Base-by-base conservation (phyloP, 768 basidiomycete genomes). In the Psilocybe sp. region DNA sequence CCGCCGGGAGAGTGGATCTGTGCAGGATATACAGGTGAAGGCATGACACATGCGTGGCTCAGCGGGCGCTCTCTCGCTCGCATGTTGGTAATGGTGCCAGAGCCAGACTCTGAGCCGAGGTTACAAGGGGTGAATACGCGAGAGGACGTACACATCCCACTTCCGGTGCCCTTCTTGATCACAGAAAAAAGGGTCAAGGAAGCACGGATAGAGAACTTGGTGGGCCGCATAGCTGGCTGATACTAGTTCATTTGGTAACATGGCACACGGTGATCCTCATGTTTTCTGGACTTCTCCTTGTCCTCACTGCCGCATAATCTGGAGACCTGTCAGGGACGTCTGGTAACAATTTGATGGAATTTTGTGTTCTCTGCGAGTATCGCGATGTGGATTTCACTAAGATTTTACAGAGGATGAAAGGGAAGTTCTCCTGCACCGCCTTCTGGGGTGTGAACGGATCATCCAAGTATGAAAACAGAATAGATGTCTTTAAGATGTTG, bases 11-110 rank as follows among this genome's bases (percentile, higher is more conserved):
- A 89, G 61, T 88, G 87, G 87, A 74, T 88, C 13, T 71, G 81
- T 10, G 85, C 82, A 10, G 87, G 85, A 3, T 89, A 83, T 60
- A 73, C 76, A 0, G 86, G 86, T 0, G 87, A 89, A 56, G 87
- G 87, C 13, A 57, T 57, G 56, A 52, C 54, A 1, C 56, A 57
- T 44, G 56, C 56, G 28, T 57, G 56, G 56, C 36, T 57, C 35
- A 46, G 56, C 35, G 56, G 56, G 20, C 46, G 47, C 2, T 52
- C 56, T 15, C 20, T 57, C n/a, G 56, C 51, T 9, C 52, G 50
- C 23, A 57, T 85, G 84, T 67, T 89, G 5, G 63, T 82, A 4
- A 46, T 41, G 3, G 34, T 54, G 4, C 43, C 12, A 38, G 40
- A 8, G 49, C 41, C 12, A 43, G 49, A 14, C 38, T 43, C 33